Base-by-base conservation (phyloP, 768 basidiomycete species). In the Cyclocybe aegerita region DNA sequence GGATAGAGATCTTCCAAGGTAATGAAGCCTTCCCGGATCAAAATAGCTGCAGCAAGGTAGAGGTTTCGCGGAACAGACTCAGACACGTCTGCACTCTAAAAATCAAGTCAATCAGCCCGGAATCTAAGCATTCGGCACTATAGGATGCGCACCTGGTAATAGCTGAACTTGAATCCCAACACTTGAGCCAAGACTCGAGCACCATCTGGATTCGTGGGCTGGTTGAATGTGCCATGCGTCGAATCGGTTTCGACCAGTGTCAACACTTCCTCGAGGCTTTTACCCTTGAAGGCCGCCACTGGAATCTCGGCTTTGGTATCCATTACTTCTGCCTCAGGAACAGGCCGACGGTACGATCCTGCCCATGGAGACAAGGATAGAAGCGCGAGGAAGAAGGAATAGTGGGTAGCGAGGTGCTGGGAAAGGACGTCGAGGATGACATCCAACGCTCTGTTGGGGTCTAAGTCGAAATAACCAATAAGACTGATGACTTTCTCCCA, bases 401-500 rank as follows among this genome's bases (percentile, higher is more conserved):
- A 87, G 62, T 98, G 93, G 0, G 87, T 82, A 1, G 84, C 72
- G 39, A 98, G 68, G 62, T 97, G 86, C 47, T 83, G 79, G 4
- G 88, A 88, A 56, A 98, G 82, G 6, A 96, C 84, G 64, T 99
- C 97, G 37, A 99, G 78, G 55, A 98, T 87, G 52, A 98, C 76
- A 65, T 99, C 97, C 54, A 98, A 78, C 0, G 93, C 92, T 53
- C 95, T 80, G 61, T 94, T 93, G 9, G 97, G 97, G 65, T 97
- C 93, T 34, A 99, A 78, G 67, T 98, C 95, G 63, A 98, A 99
- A 69, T 93, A 96, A 17, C 96, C 93, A 60, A 95, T 90, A 46
- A 95, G 82, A 51, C 88, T 88, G 58, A 93, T 85, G 48, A 94
- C 80, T 51, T 88, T 88, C 57, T 89, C 88, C 89, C 87, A 94